phyloP scores from a whole-genome alignment of 192 early-diverging fungal genomes.

The Geranomyces michiganensis region DNA sequence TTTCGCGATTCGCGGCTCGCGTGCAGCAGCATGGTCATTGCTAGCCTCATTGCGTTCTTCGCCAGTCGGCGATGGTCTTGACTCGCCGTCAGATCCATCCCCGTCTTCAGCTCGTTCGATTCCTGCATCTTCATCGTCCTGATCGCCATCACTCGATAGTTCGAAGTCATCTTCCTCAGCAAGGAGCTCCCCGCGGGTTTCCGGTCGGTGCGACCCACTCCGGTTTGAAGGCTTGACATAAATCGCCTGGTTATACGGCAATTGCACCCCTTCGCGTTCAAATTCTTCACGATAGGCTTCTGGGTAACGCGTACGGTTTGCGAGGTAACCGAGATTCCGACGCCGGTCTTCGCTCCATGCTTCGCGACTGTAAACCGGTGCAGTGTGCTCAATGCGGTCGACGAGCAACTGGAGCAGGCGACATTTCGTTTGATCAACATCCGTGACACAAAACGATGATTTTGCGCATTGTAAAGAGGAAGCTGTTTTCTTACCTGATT shows the following conservation, averaged over 20 bases:
- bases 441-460: no score
- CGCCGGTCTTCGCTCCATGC: conserved; percentile 49
- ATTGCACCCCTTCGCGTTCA: conserved; percentile 35
- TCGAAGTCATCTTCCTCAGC: no score
- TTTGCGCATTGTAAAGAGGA: not conserved
- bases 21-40: no score
- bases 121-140: not conserved
- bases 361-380: conserved; percentile 44
- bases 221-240: not conserved
- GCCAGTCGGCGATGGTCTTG: no score
- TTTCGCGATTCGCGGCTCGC: no score
- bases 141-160: not conserved
- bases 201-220: not conserved
- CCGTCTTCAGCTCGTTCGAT: no score
- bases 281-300: conserved; percentile 43
- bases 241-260: conserved; percentile 23
- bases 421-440: no score
- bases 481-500: conserved; percentile 40
- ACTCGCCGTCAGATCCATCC: no score
- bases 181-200: not conserved
- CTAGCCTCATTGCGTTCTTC: no score
- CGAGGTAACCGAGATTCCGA: conserved; percentile 46
- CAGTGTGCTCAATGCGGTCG: conserved; percentile 38
- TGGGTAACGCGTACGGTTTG: conserved; percentile 45
- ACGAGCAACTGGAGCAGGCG: conserved; percentile 32